These are phyloP conservation scores for Allantophomopsis cytisporea DNA, from an alignment of 2,329 filamentous ascomycete genomes.

Conservation along the genomic window DNA sequence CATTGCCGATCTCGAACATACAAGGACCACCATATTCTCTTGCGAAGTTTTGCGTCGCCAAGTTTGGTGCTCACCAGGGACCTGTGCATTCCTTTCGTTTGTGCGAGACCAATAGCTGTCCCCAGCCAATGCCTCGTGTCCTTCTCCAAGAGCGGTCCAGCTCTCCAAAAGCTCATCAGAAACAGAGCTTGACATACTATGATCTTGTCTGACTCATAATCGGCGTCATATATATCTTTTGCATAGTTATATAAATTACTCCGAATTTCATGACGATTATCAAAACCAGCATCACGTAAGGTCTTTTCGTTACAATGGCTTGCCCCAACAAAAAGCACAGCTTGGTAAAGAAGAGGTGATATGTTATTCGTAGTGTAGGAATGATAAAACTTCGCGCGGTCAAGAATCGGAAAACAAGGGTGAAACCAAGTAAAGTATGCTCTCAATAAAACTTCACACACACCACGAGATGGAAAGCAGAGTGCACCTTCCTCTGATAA, in stretches of 20 bases:
- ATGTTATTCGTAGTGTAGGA: constrained; percentile 25
- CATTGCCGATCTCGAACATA: constrained; percentile 30
- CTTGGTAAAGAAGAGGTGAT: constrained; percentile 34
- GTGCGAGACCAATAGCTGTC: constrained; percentile 34
- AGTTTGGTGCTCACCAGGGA: constrained; percentile 4
- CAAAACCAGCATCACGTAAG: constrained; percentile 29
- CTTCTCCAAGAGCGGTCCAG: constrained; percentile 30
- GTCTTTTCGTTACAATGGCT: constrained; percentile 34
- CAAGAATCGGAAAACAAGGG: constrained; percentile 38
- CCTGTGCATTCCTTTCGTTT: constrained; percentile 31
- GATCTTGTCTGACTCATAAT: constrained; percentile 35
- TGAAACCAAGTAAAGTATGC: constrained; percentile 44
- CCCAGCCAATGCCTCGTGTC: constrained; percentile 35
- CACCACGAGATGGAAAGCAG: constrained; percentile 26
- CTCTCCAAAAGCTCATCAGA: constrained; percentile 40
- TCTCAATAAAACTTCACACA: constrained; percentile 27
- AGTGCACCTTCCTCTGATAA: constrained; percentile 26
- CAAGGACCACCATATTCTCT: constrained; percentile 7
- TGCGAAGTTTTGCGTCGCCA: constrained; percentile 4
- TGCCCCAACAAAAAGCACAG: constrained; percentile 38
- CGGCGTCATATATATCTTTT: constrained; percentile 36
- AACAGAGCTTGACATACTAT: constrained; percentile 36
- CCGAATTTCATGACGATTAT: constrained; percentile 33
- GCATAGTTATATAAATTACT: constrained; percentile 33
- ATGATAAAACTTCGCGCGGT: constrained; percentile 27